Evolutionary conservation across 2,329 filamentous ascomycete genomes (phyloP).

Genomic region (Ophiocordyceps australis): DNA sequence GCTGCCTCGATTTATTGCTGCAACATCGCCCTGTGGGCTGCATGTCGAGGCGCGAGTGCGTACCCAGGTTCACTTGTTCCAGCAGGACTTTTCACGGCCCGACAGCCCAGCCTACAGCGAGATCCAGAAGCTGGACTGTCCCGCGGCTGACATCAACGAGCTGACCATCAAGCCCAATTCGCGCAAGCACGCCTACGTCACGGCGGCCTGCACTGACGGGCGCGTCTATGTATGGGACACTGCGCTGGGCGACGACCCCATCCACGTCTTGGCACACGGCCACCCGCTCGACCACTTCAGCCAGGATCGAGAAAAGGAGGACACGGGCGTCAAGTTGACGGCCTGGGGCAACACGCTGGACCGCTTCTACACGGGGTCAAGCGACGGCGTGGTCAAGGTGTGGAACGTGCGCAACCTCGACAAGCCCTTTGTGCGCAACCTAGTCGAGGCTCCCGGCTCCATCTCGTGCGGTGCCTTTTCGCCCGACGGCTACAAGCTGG

Average conservation of each 20-base stretch:
- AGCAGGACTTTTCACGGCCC: slow-evolving; percentile 8
- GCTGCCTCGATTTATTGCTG: slow-evolving; percentile 32
- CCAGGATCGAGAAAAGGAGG: slow-evolving; percentile 31
- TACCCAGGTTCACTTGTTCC: slow-evolving; percentile 41
- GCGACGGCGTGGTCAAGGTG: slow-evolving; percentile 42
- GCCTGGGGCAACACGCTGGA: slow-evolving; percentile 39
- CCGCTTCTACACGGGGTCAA: slow-evolving; percentile 44
- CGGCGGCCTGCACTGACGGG: slow-evolving; percentile 43
- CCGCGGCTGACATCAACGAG: slow-evolving; percentile 43
- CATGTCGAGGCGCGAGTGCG: slow-evolving; percentile 22
- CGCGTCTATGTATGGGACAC: slow-evolving; percentile 47
- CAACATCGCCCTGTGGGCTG: slow-evolving; percentile 33
- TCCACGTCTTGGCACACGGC: slow-evolving; percentile 37
- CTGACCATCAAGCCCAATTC: slow-evolving; percentile 40
- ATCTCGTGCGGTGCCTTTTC: slow-evolving; percentile 42
- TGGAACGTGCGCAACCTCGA: slow-evolving; percentile 36
- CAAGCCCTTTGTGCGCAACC: slow-evolving; percentile 28
- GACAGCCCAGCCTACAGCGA: slow-evolving; percentile 18
- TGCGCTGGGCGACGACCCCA: slow-evolving; percentile 30
- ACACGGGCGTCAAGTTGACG: slow-evolving; percentile 45
- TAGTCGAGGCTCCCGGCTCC: slow-evolving; percentile 35
- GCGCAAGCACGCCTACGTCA: slow-evolving; percentile 28
- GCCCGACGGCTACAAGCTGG: slow-evolving; percentile 31
- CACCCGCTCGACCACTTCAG: slow-evolving; percentile 18
- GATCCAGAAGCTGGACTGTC: slow-evolving; percentile 38